A percentile compares a stretch with the other conserved stretches of the same genome.
These are phyloP conservation scores for Porphyrellus cyaneotinctus DNA, from an alignment of 768 basidiomycete species.

Conservation along the genomic window DNA sequence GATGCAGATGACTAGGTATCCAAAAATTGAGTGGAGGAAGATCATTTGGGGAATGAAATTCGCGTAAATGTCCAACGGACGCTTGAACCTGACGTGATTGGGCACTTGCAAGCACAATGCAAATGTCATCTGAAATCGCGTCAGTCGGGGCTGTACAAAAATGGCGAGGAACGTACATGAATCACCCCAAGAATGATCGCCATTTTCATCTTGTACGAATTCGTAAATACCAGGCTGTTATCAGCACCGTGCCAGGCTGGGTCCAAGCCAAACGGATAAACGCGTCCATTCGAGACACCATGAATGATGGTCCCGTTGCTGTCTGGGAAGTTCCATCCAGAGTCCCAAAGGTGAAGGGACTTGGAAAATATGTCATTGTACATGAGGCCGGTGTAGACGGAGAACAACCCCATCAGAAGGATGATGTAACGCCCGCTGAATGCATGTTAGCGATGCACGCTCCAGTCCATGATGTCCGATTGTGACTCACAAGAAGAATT, in stretches of 20 bases:
- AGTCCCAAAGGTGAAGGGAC: conserved; percentile 79
- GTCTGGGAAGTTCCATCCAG: conserved; percentile 79
- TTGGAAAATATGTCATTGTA: conserved; percentile 99
- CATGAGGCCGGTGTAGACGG: conserved; percentile 93
- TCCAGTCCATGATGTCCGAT: background rate
- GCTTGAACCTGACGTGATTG: conserved; percentile 93
- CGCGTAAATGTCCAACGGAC: conserved; percentile 79
- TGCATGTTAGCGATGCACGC: conserved; percentile 19
- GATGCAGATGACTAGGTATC: conserved; percentile 91
- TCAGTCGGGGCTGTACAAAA: conserved; percentile 10
- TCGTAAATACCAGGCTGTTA: conserved; percentile 89
- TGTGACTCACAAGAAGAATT: conserved; percentile 84
- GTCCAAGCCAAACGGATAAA: conserved; percentile 94
- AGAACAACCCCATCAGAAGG: conserved; percentile 95
- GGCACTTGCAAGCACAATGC: conserved; percentile 94
- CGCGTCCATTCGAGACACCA: conserved; percentile 56
- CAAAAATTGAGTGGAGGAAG: conserved; percentile 97
- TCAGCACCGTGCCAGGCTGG: conserved; percentile 93
- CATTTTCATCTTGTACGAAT: conserved; percentile 99
- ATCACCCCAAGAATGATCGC: conserved; percentile 93
- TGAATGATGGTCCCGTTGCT: conserved; percentile 37
- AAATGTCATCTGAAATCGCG: conserved; percentile 83
- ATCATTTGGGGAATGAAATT: conserved; percentile 98
- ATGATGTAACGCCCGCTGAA: conserved; percentile 96
- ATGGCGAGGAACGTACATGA: conserved; percentile 58